phyloP scores from a whole-genome alignment of 2,329 filamentous ascomycete genomes.

The Fusarium sp. region DNA sequence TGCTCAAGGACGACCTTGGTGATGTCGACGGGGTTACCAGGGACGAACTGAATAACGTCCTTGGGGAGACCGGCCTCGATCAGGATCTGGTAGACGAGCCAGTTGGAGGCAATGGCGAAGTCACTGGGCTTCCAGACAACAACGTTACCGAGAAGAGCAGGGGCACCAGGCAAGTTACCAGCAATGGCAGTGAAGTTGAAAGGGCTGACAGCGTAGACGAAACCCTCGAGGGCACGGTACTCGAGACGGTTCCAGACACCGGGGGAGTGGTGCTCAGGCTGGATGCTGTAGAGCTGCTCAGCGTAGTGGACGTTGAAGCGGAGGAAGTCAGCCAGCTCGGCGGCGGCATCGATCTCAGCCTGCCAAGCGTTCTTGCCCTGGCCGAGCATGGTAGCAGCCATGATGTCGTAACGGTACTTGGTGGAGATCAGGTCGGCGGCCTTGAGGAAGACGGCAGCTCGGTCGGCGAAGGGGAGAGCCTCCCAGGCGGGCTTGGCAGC shows the following conservation, averaged over 20 bases:
- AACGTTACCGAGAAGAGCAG: slow-evolving; percentile 92
- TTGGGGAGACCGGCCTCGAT: slow-evolving; percentile 90
- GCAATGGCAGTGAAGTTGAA: slow-evolving; percentile 99
- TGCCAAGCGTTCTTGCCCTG: slow-evolving; percentile 99
- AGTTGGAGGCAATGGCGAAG: slow-evolving; percentile 88
- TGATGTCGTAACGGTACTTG: slow-evolving; percentile 97
- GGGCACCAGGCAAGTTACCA: slow-evolving; percentile 84
- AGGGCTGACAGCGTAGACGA: slow-evolving; percentile 92
- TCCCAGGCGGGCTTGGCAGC: slow-evolving; percentile 91
- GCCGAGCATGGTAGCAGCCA: slow-evolving; percentile 95
- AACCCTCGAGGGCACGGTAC: slow-evolving; percentile 90
- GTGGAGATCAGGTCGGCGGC: slow-evolving; percentile 89
- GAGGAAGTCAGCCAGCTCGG: slow-evolving; percentile 92
- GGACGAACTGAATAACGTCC: slow-evolving; percentile 93
- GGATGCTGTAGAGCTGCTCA: slow-evolving; percentile 88
- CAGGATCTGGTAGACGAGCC: slow-evolving; percentile 89
- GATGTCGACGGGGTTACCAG: slow-evolving; percentile 86
- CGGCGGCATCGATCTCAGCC: slow-evolving; percentile 96
- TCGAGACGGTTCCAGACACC: slow-evolving; percentile 94
- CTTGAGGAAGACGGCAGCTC: slow-evolving; percentile 94
- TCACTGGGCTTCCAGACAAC: slow-evolving; percentile 98
- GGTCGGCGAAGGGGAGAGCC: slow-evolving; percentile 85
- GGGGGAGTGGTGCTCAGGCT: slow-evolving; percentile 84
- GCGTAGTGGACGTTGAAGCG: slow-evolving; percentile 96
- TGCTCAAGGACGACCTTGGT: slow-evolving; percentile 82